A percentile compares a stretch with the other conserved stretches of the same genome.
Evolutionary conservation across 805 yeast genomes (phyloP).

Genomic region (Nakazawaea ambrosiae): DNA sequence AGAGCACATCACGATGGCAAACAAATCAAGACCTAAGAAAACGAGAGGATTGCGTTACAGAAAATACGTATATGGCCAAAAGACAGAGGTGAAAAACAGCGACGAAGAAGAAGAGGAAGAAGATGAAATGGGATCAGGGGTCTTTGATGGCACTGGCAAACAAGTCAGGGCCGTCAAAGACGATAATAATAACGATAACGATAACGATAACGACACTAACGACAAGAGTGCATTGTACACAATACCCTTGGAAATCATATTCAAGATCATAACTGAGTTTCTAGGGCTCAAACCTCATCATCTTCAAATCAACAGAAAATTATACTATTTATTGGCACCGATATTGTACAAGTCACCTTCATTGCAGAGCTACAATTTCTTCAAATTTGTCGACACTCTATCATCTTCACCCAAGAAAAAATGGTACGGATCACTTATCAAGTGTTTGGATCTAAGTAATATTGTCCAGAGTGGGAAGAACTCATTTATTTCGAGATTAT

Average conservation of each 20-base stretch:
- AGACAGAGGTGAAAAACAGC: slow-evolving; percentile 19
- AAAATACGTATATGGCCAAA: slow-evolving; percentile 55
- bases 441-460: slow-evolving; percentile 61
- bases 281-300: slow-evolving; percentile 31
- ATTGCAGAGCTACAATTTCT: slow-evolving; percentile 62
- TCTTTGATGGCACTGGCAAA: slow-evolving; percentile 32
- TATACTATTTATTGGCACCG: slow-evolving; percentile 58
- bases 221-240: slow-evolving; percentile 10
- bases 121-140: slow-evolving; percentile 17
- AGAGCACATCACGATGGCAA: no score
- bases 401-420: slow-evolving; percentile 39
- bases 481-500: slow-evolving; percentile 76
- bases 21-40: slow-evolving; percentile 83
- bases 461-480: slow-evolving; percentile 90
- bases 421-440: slow-evolving; percentile 51
- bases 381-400: slow-evolving; percentile 63
- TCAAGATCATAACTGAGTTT: slow-evolving; percentile 39
- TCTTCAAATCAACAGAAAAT: slow-evolving; percentile 52
- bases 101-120: slow-evolving; percentile 23
- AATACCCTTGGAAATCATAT: slow-evolving; percentile 30
- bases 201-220: slow-evolving; percentile 1
- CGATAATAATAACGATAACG: neutral
- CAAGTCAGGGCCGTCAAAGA: slow-evolving; percentile 29
- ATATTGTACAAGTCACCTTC: slow-evolving; percentile 57
- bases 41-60: slow-evolving; percentile 65